Evolutionary conservation across 441 rosid genomes (phyloP).

Genomic region (Erodium texanum): DNA sequence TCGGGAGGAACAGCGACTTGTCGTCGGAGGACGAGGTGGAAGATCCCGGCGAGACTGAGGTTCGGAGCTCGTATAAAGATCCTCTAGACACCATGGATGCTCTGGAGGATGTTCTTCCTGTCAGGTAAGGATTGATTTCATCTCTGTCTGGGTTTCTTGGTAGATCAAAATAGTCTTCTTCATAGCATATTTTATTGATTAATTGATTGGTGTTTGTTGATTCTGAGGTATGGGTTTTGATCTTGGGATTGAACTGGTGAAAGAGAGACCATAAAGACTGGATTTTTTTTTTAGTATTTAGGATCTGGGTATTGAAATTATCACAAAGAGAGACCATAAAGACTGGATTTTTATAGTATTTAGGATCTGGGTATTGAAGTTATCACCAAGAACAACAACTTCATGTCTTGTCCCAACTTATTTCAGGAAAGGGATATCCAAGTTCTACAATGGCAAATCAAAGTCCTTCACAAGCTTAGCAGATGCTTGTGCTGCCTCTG

Average conservation of each 20-base stretch:
- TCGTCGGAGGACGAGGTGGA: constrained; percentile 10
- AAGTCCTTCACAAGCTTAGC: constrained; percentile 47
- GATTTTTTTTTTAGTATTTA: no score
- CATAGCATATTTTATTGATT: no score
- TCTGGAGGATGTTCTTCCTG: constrained; percentile 38
- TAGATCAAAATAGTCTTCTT: no score
- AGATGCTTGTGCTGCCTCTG: constrained; percentile 27
- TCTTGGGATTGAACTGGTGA: no score
- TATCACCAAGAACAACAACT: no score
- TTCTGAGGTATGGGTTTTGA: no score
- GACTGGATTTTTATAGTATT: no score
- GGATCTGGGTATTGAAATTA: no score
- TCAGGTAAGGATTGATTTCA: constrained; percentile 25
- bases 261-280: no score
- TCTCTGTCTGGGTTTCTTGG: neutral
- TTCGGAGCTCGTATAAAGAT: constrained; percentile 32
- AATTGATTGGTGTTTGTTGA: no score
- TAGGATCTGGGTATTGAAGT: no score
- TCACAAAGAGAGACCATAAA: no score
- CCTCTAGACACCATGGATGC: constrained; percentile 31
- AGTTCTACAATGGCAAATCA: constrained; percentile 40
- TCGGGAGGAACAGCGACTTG: constrained; percentile 30
- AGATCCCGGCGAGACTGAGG: constrained; percentile 22
- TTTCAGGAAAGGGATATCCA: constrained; percentile 46
- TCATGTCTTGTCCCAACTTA: constrained; percentile 4